Base-by-base conservation (phyloP, 306 rosid species). In the Gleditsia sinensis region DNA sequence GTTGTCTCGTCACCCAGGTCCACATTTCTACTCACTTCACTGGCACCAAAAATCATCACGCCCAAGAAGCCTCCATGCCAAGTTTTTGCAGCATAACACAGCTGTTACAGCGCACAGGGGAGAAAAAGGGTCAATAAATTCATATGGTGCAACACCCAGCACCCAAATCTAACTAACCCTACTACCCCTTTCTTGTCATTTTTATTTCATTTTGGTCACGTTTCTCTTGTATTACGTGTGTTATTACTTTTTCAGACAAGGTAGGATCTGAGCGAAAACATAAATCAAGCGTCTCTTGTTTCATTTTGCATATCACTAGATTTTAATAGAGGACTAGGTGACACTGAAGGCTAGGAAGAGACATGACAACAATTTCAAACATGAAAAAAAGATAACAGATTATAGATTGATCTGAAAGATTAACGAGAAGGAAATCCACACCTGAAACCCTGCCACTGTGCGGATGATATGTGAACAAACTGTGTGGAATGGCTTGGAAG, bases 381-480 rank as follows among this genome's bases (percentile, higher is more conserved):
- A 53, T 58, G 3, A 20, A 62, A 32, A 40, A 20, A 46, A 28
- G 56, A 30, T 16, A 4, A 30, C 57, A 57, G 48, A 76, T 25
- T 63, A 71, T 2, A 9, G 1, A 34, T 33, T 59, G 19, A 32
- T 16, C 7, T 21, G 14, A 34, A 36, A 17, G 3, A 2, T 32
- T 32, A 7, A 33, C 4, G 40, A 17, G 14, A 17, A 32, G 67
- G 13, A 50, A 56, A 62, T 74, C 23, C 20, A 19, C 55, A 94
- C 99, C 98, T 94, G 93, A 87, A 94, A 94, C 62, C 99, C 99
- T 53, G 99, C 99, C 74, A 94, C 95, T 13, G 99, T 92, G 59
- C 96, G 97, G 74, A 92, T 94, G 67, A 94, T 66, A 80, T 94
- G 97, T 5, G 99, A 94, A 76, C 99, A 94, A 79, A 94, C 99